Evolutionary conservation across 2,329 filamentous ascomycete species (phyloP), one percentile per base, ranked within the genome.

Genomic region (Pseudogymnoascus sp.): DNA sequence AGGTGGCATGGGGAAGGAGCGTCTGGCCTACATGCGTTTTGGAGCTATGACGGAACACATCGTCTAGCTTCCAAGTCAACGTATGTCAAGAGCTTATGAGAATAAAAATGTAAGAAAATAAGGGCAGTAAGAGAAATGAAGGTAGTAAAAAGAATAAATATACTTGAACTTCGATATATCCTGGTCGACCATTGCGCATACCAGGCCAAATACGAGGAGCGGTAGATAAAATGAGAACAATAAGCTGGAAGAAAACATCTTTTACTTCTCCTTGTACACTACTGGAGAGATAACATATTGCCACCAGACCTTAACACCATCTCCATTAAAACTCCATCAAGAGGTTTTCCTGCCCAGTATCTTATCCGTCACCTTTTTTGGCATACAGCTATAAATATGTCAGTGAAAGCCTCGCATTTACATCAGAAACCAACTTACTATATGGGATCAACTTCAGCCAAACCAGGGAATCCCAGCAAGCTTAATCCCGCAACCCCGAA

Each of bases 401-500:
- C 56, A 72, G 67, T 62, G 13, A 42, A 42, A 29, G 4, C 15
- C 2, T n/a, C 19, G 7, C 11, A 59, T 19, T 21, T 40, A 62
- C 13, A 44, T 13, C 50, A 61, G 21, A 15, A 33, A 44, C 4
- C 23, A 50, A 76, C 81, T 79, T 78, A 90, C 87, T 97, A 99
- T 50, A 91, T 85, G 33, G 95, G 90, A 74, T 99, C 90, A 61
- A 99, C 88, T 65, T 88, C 86, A 70, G 88, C 83, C 46, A 97
- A 77, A 0, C 87, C 91, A 6, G 89, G 85, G 71, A 89, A 90
- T 10, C 86, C 86, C 29, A 97, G 78, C 63, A 99, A 81, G 73
- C 92, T 96, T 68, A 99, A 77, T 1, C 95, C 95, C 19, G 93
- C 90, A 67, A 97, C 77, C 23, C 91, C 92, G 74, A 99, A 99